A percentile compares a stretch with the other conserved stretches of the same genome.
Conservation (phyloP, 1,139 yeast genomes). For the Tardiomyces digboiensis region DNA sequence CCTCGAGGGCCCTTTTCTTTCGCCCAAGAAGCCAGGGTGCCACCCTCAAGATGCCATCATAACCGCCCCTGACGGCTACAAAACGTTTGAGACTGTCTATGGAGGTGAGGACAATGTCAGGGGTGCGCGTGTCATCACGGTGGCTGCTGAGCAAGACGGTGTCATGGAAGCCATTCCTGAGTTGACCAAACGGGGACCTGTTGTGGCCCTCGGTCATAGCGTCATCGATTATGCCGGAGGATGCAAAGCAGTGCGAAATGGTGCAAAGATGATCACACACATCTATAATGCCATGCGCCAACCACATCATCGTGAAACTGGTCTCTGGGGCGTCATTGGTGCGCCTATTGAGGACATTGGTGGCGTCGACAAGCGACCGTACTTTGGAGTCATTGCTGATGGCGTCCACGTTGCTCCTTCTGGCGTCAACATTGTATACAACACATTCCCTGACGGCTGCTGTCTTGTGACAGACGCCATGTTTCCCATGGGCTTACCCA, state of each 20-base stretch:
- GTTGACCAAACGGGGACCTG: conserved; percentile 29
- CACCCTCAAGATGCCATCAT: conserved; percentile 51
- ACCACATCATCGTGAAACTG: conserved; percentile 54
- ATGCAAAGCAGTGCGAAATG: conserved; percentile 39
- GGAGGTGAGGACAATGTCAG: conserved; percentile 34
- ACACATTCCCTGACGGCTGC: conserved; percentile 45
- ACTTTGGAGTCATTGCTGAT: conserved; percentile 51
- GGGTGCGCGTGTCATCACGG: conserved; percentile 45
- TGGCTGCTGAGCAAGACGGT: conserved; percentile 55
- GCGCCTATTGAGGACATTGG: conserved; percentile 19
- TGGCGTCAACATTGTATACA: conserved; percentile 44
- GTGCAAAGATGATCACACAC: conserved; percentile 55
- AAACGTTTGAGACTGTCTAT: conserved; percentile 35
- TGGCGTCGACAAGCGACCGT: conserved; percentile 30
- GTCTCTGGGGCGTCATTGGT: conserved; percentile 46
- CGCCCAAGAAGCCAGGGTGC: conserved; percentile 48
- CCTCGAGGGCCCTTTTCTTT: conserved; percentile 55
- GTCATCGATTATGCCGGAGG: conserved; percentile 41
- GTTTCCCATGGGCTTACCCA: conserved; percentile 35
- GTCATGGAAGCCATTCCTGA: conserved; percentile 40
- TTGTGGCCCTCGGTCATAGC: conserved; percentile 52
- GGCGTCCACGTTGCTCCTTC: conserved; percentile 57
- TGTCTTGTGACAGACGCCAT: conserved; percentile 57
- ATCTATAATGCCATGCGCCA: conserved; percentile 62
- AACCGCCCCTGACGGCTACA: conserved; percentile 34